Evolutionary conservation across 179 eudicot species (phyloP).

Genomic region (Spergularia azorica): DNA sequence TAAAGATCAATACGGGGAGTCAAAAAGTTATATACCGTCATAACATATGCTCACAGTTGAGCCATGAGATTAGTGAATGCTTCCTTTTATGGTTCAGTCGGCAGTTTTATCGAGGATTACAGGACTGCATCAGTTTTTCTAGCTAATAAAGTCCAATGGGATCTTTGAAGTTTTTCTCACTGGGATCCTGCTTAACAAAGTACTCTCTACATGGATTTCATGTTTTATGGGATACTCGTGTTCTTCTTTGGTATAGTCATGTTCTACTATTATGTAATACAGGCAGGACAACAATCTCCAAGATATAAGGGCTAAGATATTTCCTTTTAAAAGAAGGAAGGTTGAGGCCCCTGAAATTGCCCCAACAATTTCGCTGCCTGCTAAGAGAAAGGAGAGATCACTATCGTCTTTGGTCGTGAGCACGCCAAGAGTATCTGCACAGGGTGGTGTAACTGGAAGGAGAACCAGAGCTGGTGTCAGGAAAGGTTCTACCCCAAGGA

Average conservation of each 20-base stretch:
- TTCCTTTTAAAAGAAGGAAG: conserved; percentile 68
- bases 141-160: background rate
- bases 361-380: conserved; percentile 55
- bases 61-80: background rate
- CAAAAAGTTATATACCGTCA: no score
- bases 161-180: background rate
- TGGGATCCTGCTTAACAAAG: background rate
- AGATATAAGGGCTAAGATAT: conserved; percentile 81
- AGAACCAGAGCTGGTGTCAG: conserved; percentile 66
- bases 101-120: background rate
- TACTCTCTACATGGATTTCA: background rate
- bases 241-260: conserved; percentile 14
- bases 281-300: conserved; percentile 96
- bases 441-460: conserved; percentile 75
- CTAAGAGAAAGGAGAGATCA: conserved; percentile 89
- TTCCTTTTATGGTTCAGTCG: background rate
- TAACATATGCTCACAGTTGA: no score
- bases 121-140: background rate
- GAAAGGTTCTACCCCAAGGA: conserved; percentile 52
- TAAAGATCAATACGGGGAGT: no score
- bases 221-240: background rate
- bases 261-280: conserved; percentile 22
- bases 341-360: conserved; percentile 62
- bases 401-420: conserved; percentile 86
- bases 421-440: conserved; percentile 74